phyloP scores from a whole-genome alignment of 225 moss, liverwort and hornwort genomes.

The Polytrichum commune region DNA sequence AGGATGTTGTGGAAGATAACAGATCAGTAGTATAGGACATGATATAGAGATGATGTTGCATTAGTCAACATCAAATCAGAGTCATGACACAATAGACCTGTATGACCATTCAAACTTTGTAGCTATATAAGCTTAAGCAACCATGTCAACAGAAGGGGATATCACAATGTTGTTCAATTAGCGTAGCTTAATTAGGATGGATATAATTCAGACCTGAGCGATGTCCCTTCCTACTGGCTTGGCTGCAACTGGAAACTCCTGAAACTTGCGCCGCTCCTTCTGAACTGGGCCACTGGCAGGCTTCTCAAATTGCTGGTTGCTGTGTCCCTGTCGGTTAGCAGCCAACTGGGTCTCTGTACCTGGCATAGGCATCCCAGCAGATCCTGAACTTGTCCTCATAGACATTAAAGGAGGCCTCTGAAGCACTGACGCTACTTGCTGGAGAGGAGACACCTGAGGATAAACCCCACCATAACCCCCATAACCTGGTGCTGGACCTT shows the following conservation, averaged over 20 bases:
- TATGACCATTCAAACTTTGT: too few species aligned
- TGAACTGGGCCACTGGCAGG: slow-evolving; percentile 26
- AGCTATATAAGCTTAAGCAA: too few species aligned
- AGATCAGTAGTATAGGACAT: too few species aligned
- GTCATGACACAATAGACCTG: too few species aligned
- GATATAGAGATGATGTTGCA: too few species aligned
- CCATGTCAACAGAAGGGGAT: too few species aligned
- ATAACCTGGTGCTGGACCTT: slow-evolving; percentile 37
- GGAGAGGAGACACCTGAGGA: slow-evolving; percentile 65
- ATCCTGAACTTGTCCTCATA: slow-evolving; percentile 51
- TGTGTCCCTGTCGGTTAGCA: slow-evolving; percentile 14
- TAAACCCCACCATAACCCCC: slow-evolving; percentile 74
- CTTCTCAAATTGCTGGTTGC: slow-evolving; percentile 30
- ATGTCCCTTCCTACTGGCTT: slow-evolving; percentile 56
- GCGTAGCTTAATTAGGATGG: not conserved
- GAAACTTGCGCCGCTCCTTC: slow-evolving; percentile 81
- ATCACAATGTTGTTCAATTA: too few species aligned
- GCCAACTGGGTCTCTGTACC: slow-evolving; percentile 35
- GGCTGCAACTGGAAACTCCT: slow-evolving; percentile 68
- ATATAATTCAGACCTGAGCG: slow-evolving; percentile 56
- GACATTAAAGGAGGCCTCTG: slow-evolving; percentile 81
- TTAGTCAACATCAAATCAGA: too few species aligned
- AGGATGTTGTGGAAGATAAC: too few species aligned
- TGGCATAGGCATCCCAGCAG: slow-evolving; percentile 41
- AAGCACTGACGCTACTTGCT: slow-evolving; percentile 61